Percentiles rank a stretch among this genome's conserved stretches.
Conservation (phyloP, 2,329 filamentous ascomycete genomes). For the Colletotrichum graminicola region DNA sequence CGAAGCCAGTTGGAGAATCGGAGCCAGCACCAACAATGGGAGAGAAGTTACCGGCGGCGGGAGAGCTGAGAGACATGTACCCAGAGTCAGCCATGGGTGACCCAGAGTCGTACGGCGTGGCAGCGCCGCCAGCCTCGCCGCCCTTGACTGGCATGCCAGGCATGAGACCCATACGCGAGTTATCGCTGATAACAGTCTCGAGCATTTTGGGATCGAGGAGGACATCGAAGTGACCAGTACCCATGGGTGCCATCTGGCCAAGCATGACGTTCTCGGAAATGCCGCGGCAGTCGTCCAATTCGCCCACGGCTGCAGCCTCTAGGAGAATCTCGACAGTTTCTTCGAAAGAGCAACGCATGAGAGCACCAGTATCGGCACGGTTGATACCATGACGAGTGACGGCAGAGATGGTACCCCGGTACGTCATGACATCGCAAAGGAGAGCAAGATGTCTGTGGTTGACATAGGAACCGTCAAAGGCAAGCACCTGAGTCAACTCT, state of each 20-base stretch:
- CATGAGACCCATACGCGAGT: slow-evolving; percentile 86
- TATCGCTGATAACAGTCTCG: slow-evolving; percentile 93
- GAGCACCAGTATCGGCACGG: slow-evolving; percentile 93
- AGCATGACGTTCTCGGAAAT: slow-evolving; percentile 99
- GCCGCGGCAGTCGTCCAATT: slow-evolving; percentile 96
- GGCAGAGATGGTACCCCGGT: slow-evolving; percentile 91
- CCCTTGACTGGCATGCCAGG: slow-evolving; percentile 83
- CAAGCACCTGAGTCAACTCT: slow-evolving; percentile 91
- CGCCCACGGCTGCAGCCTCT: slow-evolving; percentile 93
- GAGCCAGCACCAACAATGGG: slow-evolving; percentile 83
- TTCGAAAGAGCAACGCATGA: slow-evolving; percentile 99
- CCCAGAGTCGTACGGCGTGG: slow-evolving; percentile 93
- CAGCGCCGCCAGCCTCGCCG: slow-evolving; percentile 81
- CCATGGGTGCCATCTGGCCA: slow-evolving; percentile 95
- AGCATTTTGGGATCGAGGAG: slow-evolving; percentile 95
- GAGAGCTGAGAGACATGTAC: slow-evolving; percentile 73
- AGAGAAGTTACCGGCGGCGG: slow-evolving; percentile 74
- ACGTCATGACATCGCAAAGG: slow-evolving; percentile 97
- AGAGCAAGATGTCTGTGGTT: slow-evolving; percentile 98
- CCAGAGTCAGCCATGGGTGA: slow-evolving; percentile 83
- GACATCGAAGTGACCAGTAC: slow-evolving; percentile 95
- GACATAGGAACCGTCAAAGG: slow-evolving; percentile 99
- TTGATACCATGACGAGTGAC: slow-evolving; percentile 99
- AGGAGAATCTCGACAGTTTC: slow-evolving; percentile 98
- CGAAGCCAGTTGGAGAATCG: slow-evolving; percentile 75